Percentiles rank a stretch among this genome's conserved stretches.
phyloP scores from a whole-genome alignment of 257 asterid species.

The Gardenia jasminoides region DNA sequence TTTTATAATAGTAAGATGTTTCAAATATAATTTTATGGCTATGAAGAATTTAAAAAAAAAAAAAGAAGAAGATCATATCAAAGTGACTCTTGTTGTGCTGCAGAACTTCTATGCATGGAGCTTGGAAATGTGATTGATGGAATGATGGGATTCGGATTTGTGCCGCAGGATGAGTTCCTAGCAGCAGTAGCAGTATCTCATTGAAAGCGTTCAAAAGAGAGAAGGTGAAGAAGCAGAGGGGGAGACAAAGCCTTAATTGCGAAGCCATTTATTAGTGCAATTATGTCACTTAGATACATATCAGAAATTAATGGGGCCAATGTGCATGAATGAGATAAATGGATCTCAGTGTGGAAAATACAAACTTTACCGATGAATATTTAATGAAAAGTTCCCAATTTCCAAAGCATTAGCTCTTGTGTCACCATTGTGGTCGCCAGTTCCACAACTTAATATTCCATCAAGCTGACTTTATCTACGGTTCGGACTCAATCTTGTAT shows the following conservation, averaged over 20 bases:
- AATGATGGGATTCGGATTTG: not conserved
- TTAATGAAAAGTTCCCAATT: slow-evolving; percentile 12
- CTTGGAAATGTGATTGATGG: not conserved
- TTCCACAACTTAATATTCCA: not conserved
- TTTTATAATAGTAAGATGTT: not conserved
- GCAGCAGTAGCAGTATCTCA: no score
- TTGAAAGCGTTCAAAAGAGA: not conserved
- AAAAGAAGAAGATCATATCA: no score
- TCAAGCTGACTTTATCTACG: not conserved
- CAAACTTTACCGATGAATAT: slow-evolving; percentile 7
- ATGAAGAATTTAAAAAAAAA: no score
- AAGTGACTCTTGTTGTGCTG: no score
- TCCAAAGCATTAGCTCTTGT: not conserved
- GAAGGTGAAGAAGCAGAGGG: not conserved
- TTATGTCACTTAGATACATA: not conserved
- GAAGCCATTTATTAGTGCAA: slow-evolving; percentile 21
- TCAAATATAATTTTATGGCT: not conserved
- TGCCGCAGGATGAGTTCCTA: not conserved
- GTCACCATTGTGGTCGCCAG: not conserved
- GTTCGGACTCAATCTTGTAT: not conserved
- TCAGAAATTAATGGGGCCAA: not conserved
- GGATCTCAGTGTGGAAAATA: not conserved
- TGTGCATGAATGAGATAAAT: not conserved
- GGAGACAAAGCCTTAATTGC: slow-evolving; percentile 7
- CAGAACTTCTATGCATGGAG: not conserved